These are phyloP conservation scores for Coemansia sp. DNA, from an alignment of 192 early-diverging fungal species.

Conservation along the genomic window DNA sequence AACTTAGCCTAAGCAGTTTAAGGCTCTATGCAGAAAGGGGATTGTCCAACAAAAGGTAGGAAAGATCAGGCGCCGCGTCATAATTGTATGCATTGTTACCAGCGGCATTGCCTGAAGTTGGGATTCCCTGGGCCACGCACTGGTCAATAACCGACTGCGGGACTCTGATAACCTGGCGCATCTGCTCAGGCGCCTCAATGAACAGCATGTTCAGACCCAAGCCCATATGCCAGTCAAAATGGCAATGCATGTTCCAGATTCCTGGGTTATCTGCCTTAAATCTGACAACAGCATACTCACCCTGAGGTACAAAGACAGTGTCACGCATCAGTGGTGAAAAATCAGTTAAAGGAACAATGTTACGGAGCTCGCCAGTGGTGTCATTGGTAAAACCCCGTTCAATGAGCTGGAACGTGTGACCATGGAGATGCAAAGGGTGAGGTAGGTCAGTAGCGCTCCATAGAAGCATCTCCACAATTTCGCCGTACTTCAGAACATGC, in stretches of 20 bases:
- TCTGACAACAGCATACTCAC: conserved; percentile 65
- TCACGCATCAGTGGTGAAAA: conserved; percentile 53
- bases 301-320: conserved; percentile 61
- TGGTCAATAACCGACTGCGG: conserved; percentile 30
- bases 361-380: conserved; percentile 42
- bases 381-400: conserved; percentile 47
- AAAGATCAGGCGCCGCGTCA: conserved; percentile 19
- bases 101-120: conserved; percentile 23
- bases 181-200: conserved; percentile 24
- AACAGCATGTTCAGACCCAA: conserved; percentile 70
- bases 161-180: conserved; percentile 14
- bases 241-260: conserved; percentile 84
- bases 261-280: conserved; percentile 81
- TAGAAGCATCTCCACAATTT: conserved; percentile 68
- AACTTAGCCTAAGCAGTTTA: too few species aligned
- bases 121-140: conserved; percentile 23
- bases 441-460: conserved; percentile 64
- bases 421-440: conserved; percentile 83
- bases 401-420: conserved; percentile 78
- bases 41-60: neutral
- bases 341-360: conserved; percentile 22
- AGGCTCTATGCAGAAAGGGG: too few species aligned
- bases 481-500: conserved; percentile 59
- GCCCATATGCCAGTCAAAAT: conserved; percentile 59
- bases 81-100: conserved; percentile 33